These are phyloP conservation scores for Camellia sinensis DNA, from an alignment of 148 eudicot species.

Conservation along the genomic window DNA sequence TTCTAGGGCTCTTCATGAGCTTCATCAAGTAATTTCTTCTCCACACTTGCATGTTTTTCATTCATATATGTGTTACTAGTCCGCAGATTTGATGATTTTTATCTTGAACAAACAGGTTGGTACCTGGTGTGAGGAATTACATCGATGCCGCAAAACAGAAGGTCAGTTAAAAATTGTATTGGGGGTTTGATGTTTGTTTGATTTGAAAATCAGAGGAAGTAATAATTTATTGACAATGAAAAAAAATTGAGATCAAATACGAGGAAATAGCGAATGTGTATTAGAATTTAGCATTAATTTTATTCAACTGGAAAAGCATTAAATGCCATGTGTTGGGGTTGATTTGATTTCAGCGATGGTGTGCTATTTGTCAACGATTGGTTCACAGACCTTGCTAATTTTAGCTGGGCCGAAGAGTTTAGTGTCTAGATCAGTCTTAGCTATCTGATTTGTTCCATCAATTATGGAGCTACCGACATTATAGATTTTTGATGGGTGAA, in stretches of 20 bases:
- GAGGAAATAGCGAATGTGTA: not conserved
- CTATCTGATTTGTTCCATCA: not conserved
- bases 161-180: conserved; percentile 29
- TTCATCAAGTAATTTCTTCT: conserved; percentile 52
- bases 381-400: not conserved
- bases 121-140: conserved; percentile 79
- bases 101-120: conserved; percentile 38
- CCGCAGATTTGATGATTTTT: not conserved
- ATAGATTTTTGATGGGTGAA: not conserved
- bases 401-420: not conserved
- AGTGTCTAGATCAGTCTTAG: not conserved
- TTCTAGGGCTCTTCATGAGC: conserved; percentile 51
- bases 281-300: not conserved
- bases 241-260: not conserved
- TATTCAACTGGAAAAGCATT: not conserved
- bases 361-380: not conserved
- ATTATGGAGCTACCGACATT: not conserved
- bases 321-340: not conserved
- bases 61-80: not conserved
- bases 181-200: not conserved
- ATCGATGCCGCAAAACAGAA: conserved; percentile 85
- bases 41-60: not conserved
- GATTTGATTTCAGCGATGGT: not conserved
- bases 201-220: not conserved
- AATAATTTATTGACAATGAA: not conserved